Conservation (phyloP, 1,139 yeast genomes). For the Lodderomyces elongisporus region DNA sequence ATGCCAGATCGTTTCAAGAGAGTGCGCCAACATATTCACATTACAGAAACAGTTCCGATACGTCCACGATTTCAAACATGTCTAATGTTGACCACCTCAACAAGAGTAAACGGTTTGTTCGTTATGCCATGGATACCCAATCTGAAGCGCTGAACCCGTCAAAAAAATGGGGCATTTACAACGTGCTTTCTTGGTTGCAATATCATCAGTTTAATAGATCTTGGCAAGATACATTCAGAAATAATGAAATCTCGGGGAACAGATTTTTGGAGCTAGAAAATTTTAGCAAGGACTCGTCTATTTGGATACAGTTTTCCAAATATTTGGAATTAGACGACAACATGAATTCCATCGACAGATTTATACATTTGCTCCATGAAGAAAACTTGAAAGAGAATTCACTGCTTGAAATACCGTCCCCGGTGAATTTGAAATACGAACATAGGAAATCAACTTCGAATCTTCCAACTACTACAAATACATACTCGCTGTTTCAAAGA, state of each 20-base stretch:
- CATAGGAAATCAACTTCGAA: slow-evolving; percentile 31
- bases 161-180: slow-evolving; percentile 57
- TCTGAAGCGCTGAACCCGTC: slow-evolving; percentile 19
- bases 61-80: slow-evolving; percentile 29
- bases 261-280: slow-evolving; percentile 64
- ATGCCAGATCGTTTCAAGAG: slow-evolving; percentile 1
- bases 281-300: slow-evolving; percentile 51
- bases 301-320: slow-evolving; percentile 45
- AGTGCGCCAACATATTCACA: slow-evolving; percentile 16
- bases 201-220: slow-evolving; percentile 60
- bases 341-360: slow-evolving; percentile 50
- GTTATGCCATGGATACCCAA: slow-evolving; percentile 43
- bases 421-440: slow-evolving; percentile 18
- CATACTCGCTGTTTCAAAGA: slow-evolving; percentile 27
- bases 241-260: slow-evolving; percentile 57
- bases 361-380: slow-evolving; percentile 33
- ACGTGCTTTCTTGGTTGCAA: slow-evolving; percentile 67
- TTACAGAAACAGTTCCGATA: slow-evolving; percentile 34
- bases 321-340: slow-evolving; percentile 34
- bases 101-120: slow-evolving; percentile 38
- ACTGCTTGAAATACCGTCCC: slow-evolving; percentile 1
- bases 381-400: slow-evolving; percentile 16
- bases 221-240: slow-evolving; percentile 64
- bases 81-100: slow-evolving; percentile 25
- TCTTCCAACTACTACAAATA: slow-evolving; percentile 21